phyloP scores from a whole-genome alignment of 495 filamentous ascomycete species.

The Neurospora sp. region DNA sequence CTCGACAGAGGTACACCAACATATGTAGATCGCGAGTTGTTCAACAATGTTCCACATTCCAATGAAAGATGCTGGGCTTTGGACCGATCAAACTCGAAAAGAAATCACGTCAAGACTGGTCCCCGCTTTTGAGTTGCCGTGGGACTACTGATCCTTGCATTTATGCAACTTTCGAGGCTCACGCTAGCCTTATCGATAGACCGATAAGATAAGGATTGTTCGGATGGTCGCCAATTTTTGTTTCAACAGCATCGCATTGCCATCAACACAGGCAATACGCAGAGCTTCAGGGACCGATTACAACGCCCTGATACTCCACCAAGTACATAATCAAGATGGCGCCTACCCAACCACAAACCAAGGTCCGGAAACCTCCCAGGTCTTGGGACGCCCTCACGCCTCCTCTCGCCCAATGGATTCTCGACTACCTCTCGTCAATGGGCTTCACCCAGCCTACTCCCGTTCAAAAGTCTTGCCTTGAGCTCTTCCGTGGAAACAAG shows the following conservation, averaged over 20 bases:
- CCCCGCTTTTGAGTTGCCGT: neutral
- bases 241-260: neutral
- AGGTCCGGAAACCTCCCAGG: constrained; percentile 35
- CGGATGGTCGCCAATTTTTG: constrained; percentile 1
- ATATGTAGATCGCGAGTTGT: neutral
- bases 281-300: neutral
- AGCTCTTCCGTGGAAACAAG: constrained; percentile 85
- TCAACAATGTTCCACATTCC: neutral
- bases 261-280: neutral
- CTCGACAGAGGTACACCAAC: neutral
- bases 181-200: constrained; percentile 8
- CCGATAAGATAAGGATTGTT: constrained; percentile 8
- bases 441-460: constrained; percentile 85
- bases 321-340: constrained; percentile 19
- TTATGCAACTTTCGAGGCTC: neutral
- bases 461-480: constrained; percentile 88
- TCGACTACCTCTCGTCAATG: constrained; percentile 74
- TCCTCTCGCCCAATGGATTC: constrained; percentile 79
- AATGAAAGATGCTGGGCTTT: neutral
- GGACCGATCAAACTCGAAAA: neutral
- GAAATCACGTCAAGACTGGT: neutral
- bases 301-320: neutral
- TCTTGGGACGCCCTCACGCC: constrained; percentile 64
- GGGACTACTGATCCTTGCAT: neutral
- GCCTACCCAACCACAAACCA: constrained; percentile 18